Percentiles rank a stretch among this genome's conserved stretches.
phyloP scores from a whole-genome alignment of 2,329 filamentous ascomycete genomes.

The Fusarium armeniacum region DNA sequence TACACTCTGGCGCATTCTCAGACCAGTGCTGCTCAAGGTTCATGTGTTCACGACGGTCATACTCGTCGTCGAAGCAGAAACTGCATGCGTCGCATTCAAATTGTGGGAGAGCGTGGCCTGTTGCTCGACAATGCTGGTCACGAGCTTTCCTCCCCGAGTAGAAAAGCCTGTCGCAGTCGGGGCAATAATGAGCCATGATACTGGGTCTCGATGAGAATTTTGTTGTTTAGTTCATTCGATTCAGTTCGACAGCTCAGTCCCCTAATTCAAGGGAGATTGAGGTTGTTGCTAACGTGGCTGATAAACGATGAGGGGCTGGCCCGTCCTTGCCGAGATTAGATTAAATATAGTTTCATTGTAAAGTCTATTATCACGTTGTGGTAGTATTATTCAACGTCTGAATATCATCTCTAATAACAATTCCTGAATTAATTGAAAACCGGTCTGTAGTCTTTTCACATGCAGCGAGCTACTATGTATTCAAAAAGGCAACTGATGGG shows the following conservation, averaged over 20 bases:
- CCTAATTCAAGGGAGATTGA: background rate
- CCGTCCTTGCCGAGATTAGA: slow-evolving; percentile 1
- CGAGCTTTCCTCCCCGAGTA: slow-evolving; percentile 43
- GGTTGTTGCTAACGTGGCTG: background rate
- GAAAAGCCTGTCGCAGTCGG: slow-evolving; percentile 49
- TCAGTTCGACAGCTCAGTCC: background rate
- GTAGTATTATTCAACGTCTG: too few species aligned
- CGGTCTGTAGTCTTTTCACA: too few species aligned
- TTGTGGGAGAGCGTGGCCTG: slow-evolving; percentile 43
- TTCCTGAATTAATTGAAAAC: too few species aligned
- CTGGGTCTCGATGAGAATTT: background rate
- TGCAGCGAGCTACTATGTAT: too few species aligned
- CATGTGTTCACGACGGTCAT: slow-evolving; percentile 52
- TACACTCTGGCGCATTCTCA: slow-evolving; percentile 43
- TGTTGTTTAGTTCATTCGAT: background rate
- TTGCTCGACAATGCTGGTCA: slow-evolving; percentile 49
- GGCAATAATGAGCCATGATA: slow-evolving; percentile 43
- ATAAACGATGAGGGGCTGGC: background rate
- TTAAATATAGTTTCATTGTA: background rate
- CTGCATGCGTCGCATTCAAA: slow-evolving; percentile 52
- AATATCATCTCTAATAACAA: background rate
- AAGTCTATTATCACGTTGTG: background rate
- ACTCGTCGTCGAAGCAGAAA: slow-evolving; percentile 42
- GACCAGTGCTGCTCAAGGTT: slow-evolving; percentile 49
- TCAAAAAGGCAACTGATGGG: background rate